Base-by-base conservation (phyloP, 2,329 filamentous ascomycete genomes). In the Pestalotiopsis sp. region DNA sequence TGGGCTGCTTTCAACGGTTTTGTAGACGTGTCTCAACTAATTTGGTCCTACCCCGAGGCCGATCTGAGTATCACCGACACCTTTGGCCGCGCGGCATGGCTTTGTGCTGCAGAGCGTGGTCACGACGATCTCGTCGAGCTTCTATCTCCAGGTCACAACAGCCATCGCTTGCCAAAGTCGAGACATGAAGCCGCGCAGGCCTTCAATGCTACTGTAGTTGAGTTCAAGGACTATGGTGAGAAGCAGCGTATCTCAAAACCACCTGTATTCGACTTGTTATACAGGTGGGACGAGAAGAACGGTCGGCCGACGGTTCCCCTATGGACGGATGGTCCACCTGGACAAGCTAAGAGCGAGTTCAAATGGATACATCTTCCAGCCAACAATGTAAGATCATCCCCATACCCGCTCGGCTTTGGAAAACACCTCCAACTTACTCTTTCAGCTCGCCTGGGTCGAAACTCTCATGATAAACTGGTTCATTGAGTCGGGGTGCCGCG, bases 401-500 rank as follows among this genome's bases (percentile, higher is more conserved):
- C 20, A 62, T 55, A 2, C 13, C 10, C 20, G 2, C 55, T 57
- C 44, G 9, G 14, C 44, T 57, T 60, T 11, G 13, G 14, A 61
- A 44, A 3, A 1, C 22, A 14, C 35, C 11, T 40, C 68, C 68
- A 52, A 69, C 48, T 63, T 30, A 17, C 20, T 24, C 63, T 64
- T 35, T 65, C 84, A 88, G 73, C 84, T 88, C 72, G 84, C 85
- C 1, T 91, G 89, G 89, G 84, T 88, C 39, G 71, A 80, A 76
- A 78, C 87, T 0, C 78, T 91, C 1, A 77, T 91, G n/a, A 87
- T 88, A 1, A 91, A 91, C 70, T 84, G 83, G 7, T 91, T 91
- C 71, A 86, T 91, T 40, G 89, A 91, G 74, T 85, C 87, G 48
- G 87, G 87, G 0, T 84, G 85, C 17, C 82, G 83, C n/a, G 88